Conservation (phyloP, 2,329 filamentous ascomycete genomes). For the Fusarium sp. region DNA sequence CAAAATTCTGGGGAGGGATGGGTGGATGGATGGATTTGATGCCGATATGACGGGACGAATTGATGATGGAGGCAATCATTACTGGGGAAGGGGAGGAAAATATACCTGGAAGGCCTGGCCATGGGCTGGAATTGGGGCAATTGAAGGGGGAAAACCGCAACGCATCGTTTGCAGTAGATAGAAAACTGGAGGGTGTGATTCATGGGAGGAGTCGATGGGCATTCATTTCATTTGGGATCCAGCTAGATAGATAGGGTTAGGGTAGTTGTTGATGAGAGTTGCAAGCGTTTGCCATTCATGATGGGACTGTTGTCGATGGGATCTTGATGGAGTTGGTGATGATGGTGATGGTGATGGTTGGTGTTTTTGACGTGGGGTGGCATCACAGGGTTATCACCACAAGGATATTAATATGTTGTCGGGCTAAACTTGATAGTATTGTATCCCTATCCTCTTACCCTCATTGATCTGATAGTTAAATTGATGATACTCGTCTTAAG, state of each 20-base stretch:
- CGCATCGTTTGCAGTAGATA: slow-evolving; percentile 31
- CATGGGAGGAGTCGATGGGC: slow-evolving; percentile 23
- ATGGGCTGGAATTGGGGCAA: neutral
- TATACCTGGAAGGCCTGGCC: slow-evolving; percentile 28
- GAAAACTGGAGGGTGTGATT: slow-evolving; percentile 14
- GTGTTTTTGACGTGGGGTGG: neutral
- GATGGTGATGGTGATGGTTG: neutral
- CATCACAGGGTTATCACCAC: neutral
- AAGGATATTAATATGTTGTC: neutral
- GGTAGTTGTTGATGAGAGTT: slow-evolving; percentile 19
- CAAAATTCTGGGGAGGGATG: slow-evolving; percentile 33
- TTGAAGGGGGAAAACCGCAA: slow-evolving; percentile 7
- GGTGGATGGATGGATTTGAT: slow-evolving; percentile 30
- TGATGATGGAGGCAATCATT: slow-evolving; percentile 27
- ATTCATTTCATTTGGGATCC: slow-evolving; percentile 28
- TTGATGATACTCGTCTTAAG: neutral
- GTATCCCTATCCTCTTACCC: neutral
- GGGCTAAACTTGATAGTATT: neutral
- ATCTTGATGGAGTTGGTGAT: neutral
- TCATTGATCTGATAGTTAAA: neutral
- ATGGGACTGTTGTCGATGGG: too few species aligned
- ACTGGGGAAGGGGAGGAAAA: slow-evolving; percentile 28
- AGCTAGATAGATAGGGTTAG: slow-evolving; percentile 34
- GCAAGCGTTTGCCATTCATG: slow-evolving; percentile 6
- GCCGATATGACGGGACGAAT: slow-evolving; percentile 37